Conservation (phyloP, 768 basidiomycete genomes). For the Pleurotus pulmonarius region DNA sequence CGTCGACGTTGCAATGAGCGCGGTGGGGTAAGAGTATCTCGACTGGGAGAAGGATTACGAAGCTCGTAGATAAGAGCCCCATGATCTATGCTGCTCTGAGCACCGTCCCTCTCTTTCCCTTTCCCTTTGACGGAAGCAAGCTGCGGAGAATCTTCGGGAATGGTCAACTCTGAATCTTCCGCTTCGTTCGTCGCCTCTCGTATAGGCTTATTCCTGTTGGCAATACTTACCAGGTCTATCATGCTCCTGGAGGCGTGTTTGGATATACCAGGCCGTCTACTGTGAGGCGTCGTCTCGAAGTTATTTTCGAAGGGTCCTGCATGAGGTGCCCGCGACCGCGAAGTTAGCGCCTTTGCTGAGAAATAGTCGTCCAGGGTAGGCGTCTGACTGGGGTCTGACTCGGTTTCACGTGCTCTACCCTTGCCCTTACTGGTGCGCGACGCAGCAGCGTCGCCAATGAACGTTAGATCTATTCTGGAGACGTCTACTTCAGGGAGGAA, state of each 20-base stretch:
- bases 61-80: constrained; percentile 21
- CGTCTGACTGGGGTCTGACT: neutral
- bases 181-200: constrained; percentile 17
- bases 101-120: constrained; percentile 1
- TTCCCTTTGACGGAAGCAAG: constrained; percentile 1
- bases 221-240: constrained; percentile 44
- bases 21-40: constrained; percentile 22
- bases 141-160: neutral
- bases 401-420: constrained; percentile 16
- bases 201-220: constrained; percentile 25
- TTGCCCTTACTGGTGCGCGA: constrained; percentile 21
- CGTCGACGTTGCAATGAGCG: constrained; percentile 53
- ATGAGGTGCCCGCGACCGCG: constrained; percentile 14
- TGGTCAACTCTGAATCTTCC: constrained; percentile 10
- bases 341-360: constrained; percentile 11
- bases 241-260: constrained; percentile 63
- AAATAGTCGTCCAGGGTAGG: constrained; percentile 9
- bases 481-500: constrained; percentile 25
- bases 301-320: constrained; percentile 2
- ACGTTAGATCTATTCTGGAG: constrained; percentile 28
- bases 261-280: constrained; percentile 42
- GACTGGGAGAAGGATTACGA: constrained; percentile 28
- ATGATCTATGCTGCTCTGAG: constrained; percentile 5
- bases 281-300: constrained; percentile 7
- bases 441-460: constrained; percentile 17